Percentiles rank a stretch among this genome's conserved stretches.
Evolutionary conservation across 192 early-diverging fungal species (phyloP).

Genomic region (Coemansia sp.): DNA sequence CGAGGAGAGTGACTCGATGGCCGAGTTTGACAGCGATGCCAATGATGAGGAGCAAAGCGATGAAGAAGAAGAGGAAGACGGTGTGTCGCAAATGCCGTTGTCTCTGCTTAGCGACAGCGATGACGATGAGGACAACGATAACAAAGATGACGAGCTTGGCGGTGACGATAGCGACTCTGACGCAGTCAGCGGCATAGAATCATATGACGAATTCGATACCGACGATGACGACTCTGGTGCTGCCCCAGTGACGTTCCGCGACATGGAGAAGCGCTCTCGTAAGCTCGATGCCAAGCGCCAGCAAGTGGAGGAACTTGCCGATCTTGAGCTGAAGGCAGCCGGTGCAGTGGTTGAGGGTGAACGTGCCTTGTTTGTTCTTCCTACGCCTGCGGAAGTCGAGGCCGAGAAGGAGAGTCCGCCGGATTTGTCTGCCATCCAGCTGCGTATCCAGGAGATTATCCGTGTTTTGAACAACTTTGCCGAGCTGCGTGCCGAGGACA

Average conservation of each 20-base stretch:
- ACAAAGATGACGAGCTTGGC: slow-evolving; percentile 34
- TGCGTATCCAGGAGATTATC: slow-evolving; percentile 89
- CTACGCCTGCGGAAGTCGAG: slow-evolving; percentile 66
- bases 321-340: slow-evolving; percentile 65
- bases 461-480: slow-evolving; percentile 89
- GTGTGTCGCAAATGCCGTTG: slow-evolving; percentile 14
- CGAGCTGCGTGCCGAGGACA: slow-evolving; percentile 70
- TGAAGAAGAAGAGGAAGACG: slow-evolving; percentile 17
- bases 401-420: slow-evolving; percentile 63
- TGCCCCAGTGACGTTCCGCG: slow-evolving; percentile 41
- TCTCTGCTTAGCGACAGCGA: slow-evolving; percentile 21
- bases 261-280: slow-evolving; percentile 75
- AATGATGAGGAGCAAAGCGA: slow-evolving; percentile 2
- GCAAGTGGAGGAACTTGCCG: slow-evolving; percentile 66
- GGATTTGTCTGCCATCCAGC: slow-evolving; percentile 75
- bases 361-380: slow-evolving; percentile 55
- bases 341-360: slow-evolving; percentile 57
- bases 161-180: background rate
- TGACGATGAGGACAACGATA: slow-evolving; percentile 35
- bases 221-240: slow-evolving; percentile 29
- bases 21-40: slow-evolving; percentile 39
- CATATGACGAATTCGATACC: slow-evolving; percentile 54
- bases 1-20: slow-evolving; percentile 37
- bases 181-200: slow-evolving; percentile 26
- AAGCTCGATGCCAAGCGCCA: slow-evolving; percentile 57